Evolutionary conservation across 1,284 basidiomycete species (phyloP), one percentile per base, ranked within the genome.

Genomic region (Apiotrichum gamsii): DNA sequence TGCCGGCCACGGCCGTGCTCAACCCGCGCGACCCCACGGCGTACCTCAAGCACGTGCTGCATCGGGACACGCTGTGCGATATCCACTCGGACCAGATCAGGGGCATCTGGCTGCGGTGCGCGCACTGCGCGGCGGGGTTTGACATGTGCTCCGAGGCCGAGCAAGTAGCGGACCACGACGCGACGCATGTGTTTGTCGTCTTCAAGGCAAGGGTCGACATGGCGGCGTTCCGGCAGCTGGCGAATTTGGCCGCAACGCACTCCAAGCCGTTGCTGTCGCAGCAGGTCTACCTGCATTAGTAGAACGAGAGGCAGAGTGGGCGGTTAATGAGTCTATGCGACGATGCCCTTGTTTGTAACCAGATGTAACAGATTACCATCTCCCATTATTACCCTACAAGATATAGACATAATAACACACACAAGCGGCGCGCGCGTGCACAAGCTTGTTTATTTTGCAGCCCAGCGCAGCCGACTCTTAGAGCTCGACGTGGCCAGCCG

Each of bases 61-160:
- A 93, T 67, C 77, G 34, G 20, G 64, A 64, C 47, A 71, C 71
- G 28, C 47, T 72, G 14, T 72, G 70, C 51, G 70, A 72, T 50
- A 64, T 72, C 24, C 72, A 73, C 46, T 52, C 57, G 4, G 65
- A 69, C 37, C 70, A 68, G 49, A 90, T 93, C 51, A 72, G 76
- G 20, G 90, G 90, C 8, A 80, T 81, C 54, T 94, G 90, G 90
- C 85, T 85, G 69, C 80, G 85, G 56, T 94, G 90, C 63, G 87
- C 81, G 3, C 88, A 89, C 64, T 94, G 90, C 63, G 77, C 79
- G 5, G 82, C 79, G 54, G 70, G 69, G 2, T 72, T 69, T 31
- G 89, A 91, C 67, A 75, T 90, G 16, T 91, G 89, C 69, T 80
- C 82, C 45, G 77, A 78, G 28, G 90, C 89, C 54, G 84, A 90